Base-by-base conservation (phyloP, 2,329 filamentous ascomycete species). In the Chalara sp. region DNA sequence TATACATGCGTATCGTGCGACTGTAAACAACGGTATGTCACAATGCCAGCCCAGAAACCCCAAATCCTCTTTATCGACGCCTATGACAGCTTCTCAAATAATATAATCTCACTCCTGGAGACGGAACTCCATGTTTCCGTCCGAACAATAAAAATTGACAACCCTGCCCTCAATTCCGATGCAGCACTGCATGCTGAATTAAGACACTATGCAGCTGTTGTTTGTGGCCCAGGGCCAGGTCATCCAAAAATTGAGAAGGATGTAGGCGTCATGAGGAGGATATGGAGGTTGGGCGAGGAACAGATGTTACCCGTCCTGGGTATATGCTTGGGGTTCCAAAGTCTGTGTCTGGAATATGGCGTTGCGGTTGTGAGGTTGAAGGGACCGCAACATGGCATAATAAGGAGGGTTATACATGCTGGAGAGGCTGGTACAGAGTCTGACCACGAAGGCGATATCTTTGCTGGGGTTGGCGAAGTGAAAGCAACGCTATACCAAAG, bases 41-140 rank as follows among this genome's bases (percentile, higher is more conserved):
- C 53, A 52, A 65, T 65, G 63, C 47, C 49, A 46, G 51, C 54
- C 11, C 48, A 54, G 6, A 64, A 65, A 52, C 60, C 65, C 41
- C 51, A 59, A 13, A 86, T 97, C 55, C 80, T 97, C 56, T 96
- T 95, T 70, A 76, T 99, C 59, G 93, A 97, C 68, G 91, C 92
- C 55, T 95, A 95, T 70, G 93, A 99, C 72, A 96, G 91, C 41
- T 99, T 96, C 70, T 89, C 90, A 50, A 91, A 95, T 71, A 97
- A 96, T 71, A 93, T 97, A 62, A 83, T 95, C 48, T 84, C 87
- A 5, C 79, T 96, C 33, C 76, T 97, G 44, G 79, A 86, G 59
- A 81, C 84, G 4, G 76, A 81, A 4, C 76, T 95, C 6, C 71
- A 76, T 53, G 86, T 80, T 21, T 74, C 83, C 12, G 84, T 95